Base-by-base conservation (phyloP, 139 green algal species). In the Trebouxia sp. region DNA sequence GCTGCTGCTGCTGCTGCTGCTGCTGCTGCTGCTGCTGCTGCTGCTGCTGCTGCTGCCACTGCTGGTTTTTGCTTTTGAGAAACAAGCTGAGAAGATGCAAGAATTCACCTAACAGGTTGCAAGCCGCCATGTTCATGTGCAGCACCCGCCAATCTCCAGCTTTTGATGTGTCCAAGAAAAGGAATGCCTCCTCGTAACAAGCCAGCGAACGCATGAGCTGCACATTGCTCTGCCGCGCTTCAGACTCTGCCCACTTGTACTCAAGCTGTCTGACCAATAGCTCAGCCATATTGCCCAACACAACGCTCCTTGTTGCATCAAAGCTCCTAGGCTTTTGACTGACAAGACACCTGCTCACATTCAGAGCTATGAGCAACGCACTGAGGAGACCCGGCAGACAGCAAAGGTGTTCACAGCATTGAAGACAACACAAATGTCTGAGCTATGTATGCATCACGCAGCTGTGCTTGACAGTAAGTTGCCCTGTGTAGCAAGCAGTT, bases 71-170 rank as follows among this genome's bases (percentile, higher is more conserved):
- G n/a, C n/a, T n/a, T n/a, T n/a, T n/a, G n/a, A n/a, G n/a, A n/a
- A n/a, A n/a, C n/a, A n/a, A n/a, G n/a, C n/a, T n/a, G n/a, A n/a
- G n/a, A n/a, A n/a, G n/a, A n/a, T n/a, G n/a, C n/a, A n/a, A n/a
- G n/a, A n/a, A n/a, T n/a, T n/a, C n/a, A n/a, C n/a, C n/a, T n/a
- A n/a, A n/a, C n/a, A n/a, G n/a, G n/a, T n/a, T n/a, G n/a, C n/a
- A n/a, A n/a, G n/a, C n/a, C n/a, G 83, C 76, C 5, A 37, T 24
- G 42, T 85, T 85, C 38, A 85, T 62, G 66, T 85, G 82, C 76
- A 85, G 65, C 82, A 85, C 42, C 17, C 76, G 53, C 82, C 76
- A 83, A n/a, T 45, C 43, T 12, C 39, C 51, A 9, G 47, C 32
- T 9, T 50, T 41, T 3, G 42, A 56, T 10, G 56, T 70, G 37